phyloP scores from a whole-genome alignment of 1,284 basidiomycete species.

The Coniophora puteana region DNA sequence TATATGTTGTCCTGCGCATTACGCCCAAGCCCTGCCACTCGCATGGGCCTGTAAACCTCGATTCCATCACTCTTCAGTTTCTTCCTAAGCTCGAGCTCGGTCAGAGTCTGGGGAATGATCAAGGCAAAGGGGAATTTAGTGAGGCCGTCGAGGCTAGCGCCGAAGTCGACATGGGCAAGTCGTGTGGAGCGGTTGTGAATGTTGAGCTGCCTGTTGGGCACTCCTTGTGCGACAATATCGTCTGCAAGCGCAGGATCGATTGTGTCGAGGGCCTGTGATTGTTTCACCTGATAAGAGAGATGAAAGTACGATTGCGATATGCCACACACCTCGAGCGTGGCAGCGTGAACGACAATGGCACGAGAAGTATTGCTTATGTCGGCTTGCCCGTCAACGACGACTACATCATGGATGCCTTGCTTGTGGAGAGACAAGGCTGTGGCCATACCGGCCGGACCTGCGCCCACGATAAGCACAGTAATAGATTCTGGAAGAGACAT shows the following conservation, averaged over 20 bases:
- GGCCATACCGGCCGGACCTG: slow-evolving; percentile 23
- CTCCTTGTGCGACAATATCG: slow-evolving; percentile 36
- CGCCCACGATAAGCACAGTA: slow-evolving; percentile 27
- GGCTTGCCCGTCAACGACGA: not conserved
- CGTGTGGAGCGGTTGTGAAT: slow-evolving; percentile 29
- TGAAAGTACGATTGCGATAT: not conserved
- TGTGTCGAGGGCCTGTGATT: slow-evolving; percentile 39
- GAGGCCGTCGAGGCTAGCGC: slow-evolving; percentile 24
- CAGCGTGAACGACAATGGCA: slow-evolving; percentile 39
- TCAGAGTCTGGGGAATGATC: slow-evolving; percentile 43
- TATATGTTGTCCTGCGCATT: slow-evolving; percentile 20
- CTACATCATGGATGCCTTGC: not conserved
- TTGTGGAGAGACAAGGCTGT: slow-evolving; percentile 13
- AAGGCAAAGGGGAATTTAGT: slow-evolving; percentile 45
- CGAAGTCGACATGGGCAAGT: slow-evolving; percentile 32
- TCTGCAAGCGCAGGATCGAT: slow-evolving; percentile 45
- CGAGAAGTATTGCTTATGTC: slow-evolving; percentile 30
- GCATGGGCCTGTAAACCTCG: slow-evolving; percentile 20
- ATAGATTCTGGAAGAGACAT: slow-evolving; percentile 22
- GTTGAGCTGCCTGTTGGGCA: slow-evolving; percentile 21
- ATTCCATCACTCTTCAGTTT: slow-evolving; percentile 27
- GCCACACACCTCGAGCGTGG: slow-evolving; percentile 35
- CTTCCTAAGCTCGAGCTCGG: slow-evolving; percentile 39
- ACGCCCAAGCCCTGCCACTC: slow-evolving; percentile 26
- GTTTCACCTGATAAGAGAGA: not conserved